Percentiles rank a stretch among this genome's conserved stretches.
Conservation (phyloP, 306 rosid species). For the Vachellia collinsii region DNA sequence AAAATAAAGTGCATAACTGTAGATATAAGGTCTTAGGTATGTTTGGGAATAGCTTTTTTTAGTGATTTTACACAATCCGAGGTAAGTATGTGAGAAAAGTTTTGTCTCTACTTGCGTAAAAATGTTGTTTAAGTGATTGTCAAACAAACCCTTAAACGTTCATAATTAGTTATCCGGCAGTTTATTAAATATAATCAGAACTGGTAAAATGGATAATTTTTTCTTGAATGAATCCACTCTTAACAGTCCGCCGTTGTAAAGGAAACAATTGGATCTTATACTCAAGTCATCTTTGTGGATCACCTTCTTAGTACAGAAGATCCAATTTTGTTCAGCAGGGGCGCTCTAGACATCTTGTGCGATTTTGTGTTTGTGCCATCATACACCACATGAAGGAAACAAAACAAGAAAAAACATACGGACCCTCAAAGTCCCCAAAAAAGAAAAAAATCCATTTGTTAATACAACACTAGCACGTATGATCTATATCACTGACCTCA, state of each 20-base stretch:
- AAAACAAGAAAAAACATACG: too few relatives aligned
- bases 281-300: neutral
- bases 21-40: neutral
- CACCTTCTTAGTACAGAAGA: neutral
- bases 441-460: too few relatives aligned
- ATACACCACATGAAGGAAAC: neutral
- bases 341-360: too few relatives aligned
- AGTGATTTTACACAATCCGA: too few relatives aligned
- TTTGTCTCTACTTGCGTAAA: too few relatives aligned
- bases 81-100: too few relatives aligned
- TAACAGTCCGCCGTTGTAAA: neutral
- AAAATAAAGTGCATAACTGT: neutral
- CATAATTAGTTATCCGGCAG: neutral
- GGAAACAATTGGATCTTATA: neutral
- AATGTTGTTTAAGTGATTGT: too few relatives aligned
- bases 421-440: too few relatives aligned
- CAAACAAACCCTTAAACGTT: too few relatives aligned
- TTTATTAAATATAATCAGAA: neutral
- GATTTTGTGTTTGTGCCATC: neutral
- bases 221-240: neutral
- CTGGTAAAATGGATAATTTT: neutral
- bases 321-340: neutral
- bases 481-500: too few relatives aligned
- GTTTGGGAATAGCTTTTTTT: too few relatives aligned
- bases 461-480: too few relatives aligned